These are phyloP conservation scores for Claviceps africana DNA, from an alignment of 2,329 filamentous ascomycete species.

Conservation along the genomic window DNA sequence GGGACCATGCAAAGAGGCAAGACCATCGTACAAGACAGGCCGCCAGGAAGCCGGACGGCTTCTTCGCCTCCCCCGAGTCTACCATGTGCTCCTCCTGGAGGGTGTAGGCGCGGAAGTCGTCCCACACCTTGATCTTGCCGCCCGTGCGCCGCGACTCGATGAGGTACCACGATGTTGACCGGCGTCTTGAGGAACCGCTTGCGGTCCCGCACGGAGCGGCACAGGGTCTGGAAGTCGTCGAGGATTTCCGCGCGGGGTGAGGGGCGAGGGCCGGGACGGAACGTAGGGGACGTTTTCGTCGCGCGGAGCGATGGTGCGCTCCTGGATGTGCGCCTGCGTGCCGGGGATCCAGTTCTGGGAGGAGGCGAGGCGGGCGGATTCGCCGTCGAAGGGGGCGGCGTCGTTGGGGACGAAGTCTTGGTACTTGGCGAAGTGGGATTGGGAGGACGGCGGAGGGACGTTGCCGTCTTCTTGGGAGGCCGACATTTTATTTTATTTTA, in stretches of 20 bases:
- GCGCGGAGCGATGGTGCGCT: constrained; percentile 19
- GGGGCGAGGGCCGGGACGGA: constrained; percentile 1
- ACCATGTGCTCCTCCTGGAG: constrained; percentile 11
- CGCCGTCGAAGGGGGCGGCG: constrained; percentile 16
- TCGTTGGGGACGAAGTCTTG: constrained; percentile 16
- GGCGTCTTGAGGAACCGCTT: constrained; percentile 13
- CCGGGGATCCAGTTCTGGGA: constrained; percentile 18
- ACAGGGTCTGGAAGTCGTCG: constrained; percentile 14
- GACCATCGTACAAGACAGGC: background rate
- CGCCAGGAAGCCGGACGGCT: background rate
- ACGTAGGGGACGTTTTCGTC: constrained; percentile 18
- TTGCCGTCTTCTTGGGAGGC: background rate
- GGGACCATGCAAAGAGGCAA: too few species aligned
- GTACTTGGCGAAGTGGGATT: constrained; percentile 20
- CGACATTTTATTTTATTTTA: background rate
- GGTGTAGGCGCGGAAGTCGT: constrained; percentile 15
- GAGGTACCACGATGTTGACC: constrained; percentile 19
- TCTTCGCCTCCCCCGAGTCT: constrained; percentile 11
- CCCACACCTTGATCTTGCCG: constrained; percentile 14
- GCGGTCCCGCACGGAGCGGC: constrained; percentile 11
- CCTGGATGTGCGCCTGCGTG: constrained; percentile 13
- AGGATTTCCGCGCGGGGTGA: constrained; percentile 4
- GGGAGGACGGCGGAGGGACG: constrained; percentile 9
- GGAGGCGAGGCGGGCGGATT: constrained; percentile 18
- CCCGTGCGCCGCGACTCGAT: constrained; percentile 16